Base-by-base conservation (phyloP, 1,284 basidiomycete genomes). In the Boletus mariae region DNA sequence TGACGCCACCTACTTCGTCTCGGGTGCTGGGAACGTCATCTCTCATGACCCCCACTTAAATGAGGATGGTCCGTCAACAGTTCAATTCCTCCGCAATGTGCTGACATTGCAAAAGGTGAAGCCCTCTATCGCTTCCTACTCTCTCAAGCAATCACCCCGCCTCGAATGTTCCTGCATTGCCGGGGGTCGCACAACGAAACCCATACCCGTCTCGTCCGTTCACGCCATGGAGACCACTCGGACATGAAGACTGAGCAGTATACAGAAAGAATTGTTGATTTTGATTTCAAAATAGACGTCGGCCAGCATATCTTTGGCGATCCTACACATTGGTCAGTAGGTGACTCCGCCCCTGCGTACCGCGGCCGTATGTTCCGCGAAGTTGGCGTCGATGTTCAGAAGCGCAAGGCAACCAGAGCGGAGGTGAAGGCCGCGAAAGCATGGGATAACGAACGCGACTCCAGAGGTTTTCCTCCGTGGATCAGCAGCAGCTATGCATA, bases 1-100 rank as follows among this genome's bases (percentile, higher is more conserved):
- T 60, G 68, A 80, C 9, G 83, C 87, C 26, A 78, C 84, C 54
- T 80, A 75, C 67, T 82, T 80, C 57, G 70, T 76, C 34, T 73
- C 73, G 0, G 72, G 69, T n/a, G 57, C 71, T 40, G 79, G 80
- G 3, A 69, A 81, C 45, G 73, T 87, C 51, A 71, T 88, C 54
- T 86, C 85, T 20, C 87, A 89, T 67, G 86, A 90, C 62, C 72
- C 68, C 12, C 87, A 89, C 65, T 69, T 90, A 52, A 90, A 89
- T 59, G 71, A 80, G 47, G 87, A 94, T 58, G 86, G 85, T 71
- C 31, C 20, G 62, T 58, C 47, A 34, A 40, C n/a, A 42, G 13
- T 4, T 45, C 38, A 31, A 12, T 51, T 20, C 37, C 26, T 43
- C 13, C 4, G 3, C 38, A 2, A 35, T 45, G 28, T 46, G 50